A percentile compares a stretch with the other conserved stretches of the same genome.
These are phyloP conservation scores for Escovopsis sp. DNA, from an alignment of 2,329 filamentous ascomycete species.

Conservation along the genomic window DNA sequence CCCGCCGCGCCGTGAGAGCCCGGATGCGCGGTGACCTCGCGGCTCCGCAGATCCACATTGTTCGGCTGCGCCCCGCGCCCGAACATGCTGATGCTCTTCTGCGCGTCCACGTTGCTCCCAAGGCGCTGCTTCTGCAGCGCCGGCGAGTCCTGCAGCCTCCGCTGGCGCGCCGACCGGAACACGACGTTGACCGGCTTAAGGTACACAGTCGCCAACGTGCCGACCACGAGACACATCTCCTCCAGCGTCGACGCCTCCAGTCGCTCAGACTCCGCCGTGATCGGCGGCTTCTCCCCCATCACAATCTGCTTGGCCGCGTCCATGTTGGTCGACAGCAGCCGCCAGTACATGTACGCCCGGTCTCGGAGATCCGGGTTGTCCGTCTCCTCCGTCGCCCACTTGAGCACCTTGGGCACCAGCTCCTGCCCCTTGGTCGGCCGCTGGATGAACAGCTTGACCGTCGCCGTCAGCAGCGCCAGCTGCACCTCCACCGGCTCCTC, in stretches of 20 bases:
- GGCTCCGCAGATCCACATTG: constrained; percentile 31
- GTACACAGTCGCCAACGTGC: constrained; percentile 92
- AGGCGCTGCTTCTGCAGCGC: constrained; percentile 64
- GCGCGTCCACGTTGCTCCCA: constrained; percentile 35
- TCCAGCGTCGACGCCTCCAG: constrained; percentile 83
- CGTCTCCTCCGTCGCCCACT: constrained; percentile 99
- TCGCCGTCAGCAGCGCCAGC: constrained; percentile 83
- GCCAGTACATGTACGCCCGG: constrained; percentile 99
- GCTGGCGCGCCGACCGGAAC: constrained; percentile 74
- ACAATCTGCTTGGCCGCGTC: constrained; percentile 74
- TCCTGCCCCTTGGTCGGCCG: constrained; percentile 88
- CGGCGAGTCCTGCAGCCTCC: constrained; percentile 66
- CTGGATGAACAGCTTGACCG: constrained; percentile 96
- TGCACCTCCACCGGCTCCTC: constrained; percentile 96
- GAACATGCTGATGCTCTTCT: constrained; percentile 47
- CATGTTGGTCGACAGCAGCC: constrained; percentile 83
- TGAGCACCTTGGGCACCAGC: constrained; percentile 83
- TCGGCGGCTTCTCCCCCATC: constrained; percentile 94
- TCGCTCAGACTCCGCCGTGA: constrained; percentile 91
- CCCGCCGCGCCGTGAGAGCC: constrained; percentile 6
- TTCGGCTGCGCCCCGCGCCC: constrained; percentile 37
- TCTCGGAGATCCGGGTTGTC: constrained; percentile 95
- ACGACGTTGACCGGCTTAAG: constrained; percentile 96
- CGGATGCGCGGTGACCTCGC: constrained; percentile 1
- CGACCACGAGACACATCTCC: constrained; percentile 93